phyloP scores from a whole-genome alignment of 2,329 filamentous ascomycete species.

The Tolypocladium album region DNA sequence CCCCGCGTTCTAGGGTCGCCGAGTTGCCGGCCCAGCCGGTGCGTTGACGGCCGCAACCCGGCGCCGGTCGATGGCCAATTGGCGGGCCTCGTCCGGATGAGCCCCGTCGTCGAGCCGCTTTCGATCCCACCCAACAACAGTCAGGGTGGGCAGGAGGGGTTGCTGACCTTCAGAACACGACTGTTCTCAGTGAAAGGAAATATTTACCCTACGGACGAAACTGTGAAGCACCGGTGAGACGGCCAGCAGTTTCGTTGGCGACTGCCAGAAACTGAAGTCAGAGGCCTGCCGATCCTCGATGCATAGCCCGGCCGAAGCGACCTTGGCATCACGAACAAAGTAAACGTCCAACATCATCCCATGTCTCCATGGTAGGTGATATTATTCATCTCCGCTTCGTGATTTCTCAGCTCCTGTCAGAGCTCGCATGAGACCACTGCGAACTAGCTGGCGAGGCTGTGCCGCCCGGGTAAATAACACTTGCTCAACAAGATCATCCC shows the following conservation, averaged over 20 bases:
- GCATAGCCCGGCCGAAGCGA: not conserved
- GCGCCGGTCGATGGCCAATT: not conserved
- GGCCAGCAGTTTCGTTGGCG: not conserved
- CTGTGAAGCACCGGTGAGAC: not conserved
- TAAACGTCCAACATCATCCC: not conserved
- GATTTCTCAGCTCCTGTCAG: not conserved
- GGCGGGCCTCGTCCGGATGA: not conserved
- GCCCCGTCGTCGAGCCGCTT: not conserved
- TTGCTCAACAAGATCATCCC: not conserved
- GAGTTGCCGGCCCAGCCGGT: not conserved
- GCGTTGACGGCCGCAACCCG: not conserved
- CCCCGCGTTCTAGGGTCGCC: not conserved
- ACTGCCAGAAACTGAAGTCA: not conserved
- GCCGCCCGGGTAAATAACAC: not conserved
- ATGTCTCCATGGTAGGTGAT: not conserved
- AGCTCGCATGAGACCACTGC: not conserved
- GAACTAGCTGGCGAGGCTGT: not conserved
- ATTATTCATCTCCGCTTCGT: not conserved
- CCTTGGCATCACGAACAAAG: not conserved
- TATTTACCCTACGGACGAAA: no score
- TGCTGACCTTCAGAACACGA: not conserved
- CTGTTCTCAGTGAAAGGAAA: not conserved
- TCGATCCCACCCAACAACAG: not conserved
- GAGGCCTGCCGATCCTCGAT: not conserved
- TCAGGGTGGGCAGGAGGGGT: no score